Conservation (phyloP, 176 grass and related monocot species). For the Aegilops tauschii region DNA sequence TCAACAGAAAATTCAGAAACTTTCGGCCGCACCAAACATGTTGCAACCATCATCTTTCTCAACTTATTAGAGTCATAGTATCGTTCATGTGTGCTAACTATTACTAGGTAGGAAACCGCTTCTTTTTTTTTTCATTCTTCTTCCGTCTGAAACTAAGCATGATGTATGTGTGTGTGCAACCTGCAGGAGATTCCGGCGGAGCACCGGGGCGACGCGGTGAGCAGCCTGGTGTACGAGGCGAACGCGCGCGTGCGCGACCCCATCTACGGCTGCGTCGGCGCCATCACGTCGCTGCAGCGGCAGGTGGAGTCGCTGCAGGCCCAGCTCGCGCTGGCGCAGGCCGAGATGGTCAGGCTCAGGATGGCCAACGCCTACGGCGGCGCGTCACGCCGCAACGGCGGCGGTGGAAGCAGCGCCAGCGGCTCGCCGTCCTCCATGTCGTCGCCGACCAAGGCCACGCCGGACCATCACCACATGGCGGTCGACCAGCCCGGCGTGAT, state of each 20-base stretch:
- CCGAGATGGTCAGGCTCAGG: conserved; percentile 71
- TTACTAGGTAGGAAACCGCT: too few relatives aligned
- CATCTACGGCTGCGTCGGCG: conserved; percentile 89
- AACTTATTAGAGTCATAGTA: neutral
- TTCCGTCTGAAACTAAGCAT: too few relatives aligned
- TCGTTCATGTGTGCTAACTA: neutral
- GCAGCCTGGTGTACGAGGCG: conserved; percentile 98
- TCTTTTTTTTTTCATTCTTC: too few relatives aligned
- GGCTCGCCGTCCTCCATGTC: conserved; percentile 57
- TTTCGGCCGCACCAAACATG: conserved; percentile 44
- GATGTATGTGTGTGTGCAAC: too few relatives aligned
- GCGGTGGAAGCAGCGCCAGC: conserved; percentile 11
- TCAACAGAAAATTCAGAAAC: conserved; percentile 4
- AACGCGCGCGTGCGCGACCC: conserved; percentile 93
- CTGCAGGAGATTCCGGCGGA: conserved; percentile 74
- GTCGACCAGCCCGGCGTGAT: conserved; percentile 33
- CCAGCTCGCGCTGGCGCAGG: conserved; percentile 88
- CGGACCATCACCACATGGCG: conserved; percentile 28
- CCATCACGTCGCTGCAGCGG: conserved; percentile 90
- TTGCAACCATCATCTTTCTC: conserved; percentile 16
- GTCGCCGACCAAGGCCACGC: conserved; percentile 34
- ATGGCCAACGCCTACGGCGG: conserved; percentile 58
- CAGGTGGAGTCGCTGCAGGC: conserved; percentile 88
- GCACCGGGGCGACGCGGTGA: conserved; percentile 93
- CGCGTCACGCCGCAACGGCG: neutral